These are phyloP conservation scores for Oemleria cerasiformis DNA, from an alignment of 306 rosid species.

Conservation along the genomic window DNA sequence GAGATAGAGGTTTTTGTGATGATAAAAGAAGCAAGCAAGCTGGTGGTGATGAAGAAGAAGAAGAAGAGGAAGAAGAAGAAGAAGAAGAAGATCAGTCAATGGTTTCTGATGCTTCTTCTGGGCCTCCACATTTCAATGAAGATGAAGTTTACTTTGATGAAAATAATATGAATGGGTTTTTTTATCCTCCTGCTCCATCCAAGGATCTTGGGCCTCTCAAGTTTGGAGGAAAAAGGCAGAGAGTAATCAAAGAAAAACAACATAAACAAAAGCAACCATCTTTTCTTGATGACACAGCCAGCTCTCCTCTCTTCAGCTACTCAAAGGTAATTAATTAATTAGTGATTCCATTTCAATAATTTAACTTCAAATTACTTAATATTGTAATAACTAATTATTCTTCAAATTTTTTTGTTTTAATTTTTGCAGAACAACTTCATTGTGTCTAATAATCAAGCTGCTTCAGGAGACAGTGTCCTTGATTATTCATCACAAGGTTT, in stretches of 20 bases:
- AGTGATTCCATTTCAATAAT: not conserved
- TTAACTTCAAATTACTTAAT: not conserved
- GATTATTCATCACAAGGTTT: conserved; percentile 81
- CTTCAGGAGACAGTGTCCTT: conserved; percentile 44
- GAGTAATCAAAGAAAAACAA: conserved; percentile 33
- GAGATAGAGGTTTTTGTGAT: too few relatives aligned
- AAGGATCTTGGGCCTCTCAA: conserved; percentile 33
- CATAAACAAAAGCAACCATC: conserved; percentile 39
- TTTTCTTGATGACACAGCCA: conserved; percentile 87
- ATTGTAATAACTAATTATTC: too few relatives aligned
- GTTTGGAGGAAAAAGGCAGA: conserved; percentile 44
- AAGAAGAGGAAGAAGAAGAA: conserved; percentile 27
- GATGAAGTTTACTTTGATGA: conserved; percentile 44
- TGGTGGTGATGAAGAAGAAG: conserved; percentile 20
- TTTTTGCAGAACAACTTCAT: conserved; percentile 48
- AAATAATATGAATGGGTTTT: conserved; percentile 24
- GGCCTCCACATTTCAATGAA: conserved; percentile 83
- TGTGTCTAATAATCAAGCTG: conserved; percentile 43
- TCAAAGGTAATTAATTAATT: conserved; percentile 54
- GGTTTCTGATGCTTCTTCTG: conserved; percentile 99
- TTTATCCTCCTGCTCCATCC: conserved; percentile 35
- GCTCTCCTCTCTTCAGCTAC: conserved; percentile 63
- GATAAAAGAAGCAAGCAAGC: too few relatives aligned
- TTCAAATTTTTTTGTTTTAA: not conserved
- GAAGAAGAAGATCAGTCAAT: conserved; percentile 84